Percentiles rank a stretch among this genome's conserved stretches.
These are phyloP conservation scores for Prototheca stagnorum DNA, from an alignment of 163 green algal genomes.

Conservation along the genomic window DNA sequence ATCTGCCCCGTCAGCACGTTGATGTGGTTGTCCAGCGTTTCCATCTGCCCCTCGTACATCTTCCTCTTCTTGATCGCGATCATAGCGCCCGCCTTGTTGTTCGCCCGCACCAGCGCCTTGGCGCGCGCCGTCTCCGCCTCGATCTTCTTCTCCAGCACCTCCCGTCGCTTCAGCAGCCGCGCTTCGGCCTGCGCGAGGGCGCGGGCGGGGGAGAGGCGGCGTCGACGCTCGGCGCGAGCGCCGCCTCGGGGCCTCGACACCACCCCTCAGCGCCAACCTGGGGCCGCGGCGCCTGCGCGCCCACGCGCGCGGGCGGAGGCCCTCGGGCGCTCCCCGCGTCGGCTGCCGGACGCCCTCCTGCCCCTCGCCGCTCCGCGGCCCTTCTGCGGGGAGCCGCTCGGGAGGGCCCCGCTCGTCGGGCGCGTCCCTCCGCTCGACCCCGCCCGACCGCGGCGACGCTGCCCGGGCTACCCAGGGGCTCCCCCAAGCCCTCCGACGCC, in stretches of 20 bases:
- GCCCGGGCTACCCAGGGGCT: no score
- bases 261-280: not conserved
- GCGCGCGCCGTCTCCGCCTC: constrained; percentile 60
- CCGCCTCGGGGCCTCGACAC: not conserved
- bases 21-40: not conserved
- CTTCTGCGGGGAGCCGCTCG: no score
- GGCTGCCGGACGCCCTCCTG: no score
- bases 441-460: no score
- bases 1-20: not conserved
- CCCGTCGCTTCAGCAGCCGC: constrained; percentile 70
- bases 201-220: not conserved
- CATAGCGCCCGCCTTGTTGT: constrained; percentile 70
- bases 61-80: constrained; percentile 31
- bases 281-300: not conserved
- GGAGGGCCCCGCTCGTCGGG: no score
- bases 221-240: not conserved
- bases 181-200: no score
- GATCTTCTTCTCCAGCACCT: constrained; percentile 71
- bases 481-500: no score
- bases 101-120: constrained; percentile 49
- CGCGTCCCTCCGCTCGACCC: no score
- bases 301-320: no score
- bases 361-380: no score
- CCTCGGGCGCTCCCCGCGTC: no score
- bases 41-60: not conserved